phyloP scores from a whole-genome alignment of 2,329 filamentous ascomycete genomes.

The Aureobasidium mangrovei region DNA sequence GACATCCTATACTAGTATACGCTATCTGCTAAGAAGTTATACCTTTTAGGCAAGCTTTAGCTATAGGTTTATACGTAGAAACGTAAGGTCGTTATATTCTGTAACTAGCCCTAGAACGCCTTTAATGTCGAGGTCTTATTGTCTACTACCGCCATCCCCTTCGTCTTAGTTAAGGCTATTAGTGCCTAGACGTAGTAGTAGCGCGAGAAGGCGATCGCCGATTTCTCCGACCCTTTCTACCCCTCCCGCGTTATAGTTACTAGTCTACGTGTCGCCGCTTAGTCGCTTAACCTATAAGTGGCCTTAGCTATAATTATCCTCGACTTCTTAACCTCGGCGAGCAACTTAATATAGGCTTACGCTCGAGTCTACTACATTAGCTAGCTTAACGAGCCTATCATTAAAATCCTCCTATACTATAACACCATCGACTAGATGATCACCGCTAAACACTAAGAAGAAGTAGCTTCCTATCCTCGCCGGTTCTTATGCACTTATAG shows the following conservation, averaged over 20 bases:
- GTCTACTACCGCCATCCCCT: not conserved
- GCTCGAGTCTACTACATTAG: not conserved
- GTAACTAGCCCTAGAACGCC: not conserved
- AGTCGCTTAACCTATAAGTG: not conserved
- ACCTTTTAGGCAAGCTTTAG: not conserved
- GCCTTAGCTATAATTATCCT: not conserved
- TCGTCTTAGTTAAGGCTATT: not conserved
- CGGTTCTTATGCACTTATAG: not conserved
- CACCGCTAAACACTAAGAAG: not conserved
- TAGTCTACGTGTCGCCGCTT: not conserved
- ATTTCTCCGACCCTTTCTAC: not conserved
- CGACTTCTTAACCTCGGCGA: not conserved
- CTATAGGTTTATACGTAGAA: not conserved
- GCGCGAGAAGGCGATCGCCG: not conserved
- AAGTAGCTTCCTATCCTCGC: not conserved
- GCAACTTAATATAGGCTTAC: not conserved
- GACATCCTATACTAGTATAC: not conserved
- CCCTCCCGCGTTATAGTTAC: not conserved
- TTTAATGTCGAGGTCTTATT: not conserved
- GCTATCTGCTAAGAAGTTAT: not conserved
- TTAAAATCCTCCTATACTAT: not conserved
- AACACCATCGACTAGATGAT: not conserved
- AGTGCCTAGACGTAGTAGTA: not conserved
- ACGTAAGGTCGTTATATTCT: not conserved
- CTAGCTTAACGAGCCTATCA: not conserved